A percentile compares a stretch with the other conserved stretches of the same genome.
phyloP scores from a whole-genome alignment of 441 rosid species.

The Croton setiger region DNA sequence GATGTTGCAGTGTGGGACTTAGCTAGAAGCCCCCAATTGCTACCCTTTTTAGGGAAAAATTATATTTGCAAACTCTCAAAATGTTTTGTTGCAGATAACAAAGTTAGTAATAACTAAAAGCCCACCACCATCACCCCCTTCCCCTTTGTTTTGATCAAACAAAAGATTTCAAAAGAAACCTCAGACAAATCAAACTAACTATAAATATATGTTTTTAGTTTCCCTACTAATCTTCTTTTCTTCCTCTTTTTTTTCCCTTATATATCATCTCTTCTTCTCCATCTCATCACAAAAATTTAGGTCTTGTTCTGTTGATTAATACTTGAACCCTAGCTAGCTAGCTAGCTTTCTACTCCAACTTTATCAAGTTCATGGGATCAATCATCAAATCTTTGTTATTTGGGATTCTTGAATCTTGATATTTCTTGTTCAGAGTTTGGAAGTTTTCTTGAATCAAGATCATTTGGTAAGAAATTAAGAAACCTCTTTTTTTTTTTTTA shows the following conservation, averaged over 20 bases:
- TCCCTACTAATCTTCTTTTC: slow-evolving; percentile 14
- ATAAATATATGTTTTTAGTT: neutral
- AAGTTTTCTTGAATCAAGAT: slow-evolving; percentile 4
- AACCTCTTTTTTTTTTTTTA: too few relatives aligned
- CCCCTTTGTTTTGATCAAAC: slow-evolving; percentile 32
- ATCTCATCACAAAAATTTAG: too few relatives aligned
- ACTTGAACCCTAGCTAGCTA: neutral
- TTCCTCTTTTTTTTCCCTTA: slow-evolving; percentile 6
- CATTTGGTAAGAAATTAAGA: neutral
- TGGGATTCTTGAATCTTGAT: neutral
- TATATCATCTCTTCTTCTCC: slow-evolving; percentile 4
- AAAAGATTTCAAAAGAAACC: slow-evolving; percentile 23
- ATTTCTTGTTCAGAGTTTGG: neutral
- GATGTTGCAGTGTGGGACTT: slow-evolving; percentile 1
- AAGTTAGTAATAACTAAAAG: slow-evolving; percentile 15
- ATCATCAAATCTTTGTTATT: slow-evolving; percentile 14
- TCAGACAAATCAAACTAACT: slow-evolving; percentile 23
- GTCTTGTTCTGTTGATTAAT: too few relatives aligned
- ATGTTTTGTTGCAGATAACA: neutral
- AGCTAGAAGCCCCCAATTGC: slow-evolving; percentile 21
- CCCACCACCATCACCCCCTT: slow-evolving; percentile 26
- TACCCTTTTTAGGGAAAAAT: slow-evolving; percentile 24
- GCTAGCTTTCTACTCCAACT: neutral
- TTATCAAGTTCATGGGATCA: slow-evolving; percentile 9
- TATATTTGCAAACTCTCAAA: slow-evolving; percentile 12